A percentile compares a stretch with the other conserved stretches of the same genome.
phyloP scores from a whole-genome alignment of 306 rosid species.

The Vachellia collinsii region DNA sequence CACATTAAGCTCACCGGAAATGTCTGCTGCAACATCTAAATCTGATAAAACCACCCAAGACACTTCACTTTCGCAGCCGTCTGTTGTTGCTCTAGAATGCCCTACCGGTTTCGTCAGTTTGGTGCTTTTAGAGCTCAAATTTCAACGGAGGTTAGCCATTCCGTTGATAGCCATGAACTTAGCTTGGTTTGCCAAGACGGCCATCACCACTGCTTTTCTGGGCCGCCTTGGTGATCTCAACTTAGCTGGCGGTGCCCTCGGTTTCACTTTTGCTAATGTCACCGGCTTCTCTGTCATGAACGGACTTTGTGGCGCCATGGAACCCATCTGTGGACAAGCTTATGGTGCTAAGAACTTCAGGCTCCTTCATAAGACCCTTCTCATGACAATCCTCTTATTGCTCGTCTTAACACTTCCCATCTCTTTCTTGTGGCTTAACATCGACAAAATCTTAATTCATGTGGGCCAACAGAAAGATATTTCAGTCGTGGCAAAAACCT shows the following conservation, averaged over 20 bases:
- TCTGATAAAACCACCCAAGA: conserved; percentile 22
- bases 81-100: conserved; percentile 35
- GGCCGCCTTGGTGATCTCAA: conserved; percentile 78
- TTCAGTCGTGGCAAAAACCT: conserved; percentile 55
- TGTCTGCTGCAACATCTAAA: conserved; percentile 49
- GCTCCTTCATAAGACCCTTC: conserved; percentile 86
- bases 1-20: conserved; percentile 27
- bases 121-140: conserved; percentile 58
- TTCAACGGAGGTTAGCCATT: conserved; percentile 58
- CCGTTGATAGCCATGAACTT: conserved; percentile 83
- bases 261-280: conserved; percentile 89
- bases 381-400: conserved; percentile 65
- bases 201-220: conserved; percentile 80
- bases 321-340: conserved; percentile 96
- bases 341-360: conserved; percentile 71
- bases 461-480: conserved; percentile 78
- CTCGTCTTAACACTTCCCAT: conserved; percentile 63
- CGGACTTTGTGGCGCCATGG: conserved; percentile 87
- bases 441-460: conserved; percentile 67
- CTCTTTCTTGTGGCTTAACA: conserved; percentile 80
- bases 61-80: conserved; percentile 23
- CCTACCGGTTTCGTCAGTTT: conserved; percentile 27
- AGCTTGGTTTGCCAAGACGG: conserved; percentile 77
- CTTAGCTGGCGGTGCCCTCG: conserved; percentile 81
- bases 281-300: conserved; percentile 87